Evolutionary conservation across 23 red algal species (phyloP), one percentile per base, ranked within the genome.

Genomic region (Gracilaria vermiculophylla): DNA sequence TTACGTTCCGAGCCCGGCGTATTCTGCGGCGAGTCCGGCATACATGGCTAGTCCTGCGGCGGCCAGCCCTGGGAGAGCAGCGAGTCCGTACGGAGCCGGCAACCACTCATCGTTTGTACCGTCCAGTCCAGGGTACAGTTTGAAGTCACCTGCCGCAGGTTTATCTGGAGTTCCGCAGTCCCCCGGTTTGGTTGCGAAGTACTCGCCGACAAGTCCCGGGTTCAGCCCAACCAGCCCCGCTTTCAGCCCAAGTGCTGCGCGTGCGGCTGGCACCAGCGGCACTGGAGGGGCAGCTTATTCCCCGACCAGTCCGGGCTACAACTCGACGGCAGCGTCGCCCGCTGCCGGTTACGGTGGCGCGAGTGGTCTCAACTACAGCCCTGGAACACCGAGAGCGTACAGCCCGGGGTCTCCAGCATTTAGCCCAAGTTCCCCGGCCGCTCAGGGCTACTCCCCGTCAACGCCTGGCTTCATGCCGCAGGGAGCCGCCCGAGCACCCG

Each of bases 141-240:
- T 91, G 73, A 72, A 56, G 49, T 91, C 87, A 17, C 87, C 91
- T 2, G 82, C 69, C 6, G 69, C 73, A 25, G 71, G 81, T 61
- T 31, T 73, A 11, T 87, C 76, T 40, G 82, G 69, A 40, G 70
- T 73, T 28, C 53, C 81, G 17, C 76, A 69, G 51, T 86, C 91
- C 8, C 76, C 74, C 11, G 80, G 75, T 77, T 54, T 60, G 28
- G 77, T 50, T 72, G 79, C 87, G 2, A 62, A 80, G 33, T 96
- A 96, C 47, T 96, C 94, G 35, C 94, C 94, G 24, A 89, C 94
- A 42, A 96, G 94, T 58, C 94, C 94, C n/a, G 94, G 87, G n/a
- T 96, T 92, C 71, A 92, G 87, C 44, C 94, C 94, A 12, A 96
- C 94, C 19, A 96, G 94, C 37, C 94, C 94, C 29, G 83, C 86